Percentiles rank a stretch among this genome's conserved stretches.
These are phyloP conservation scores for Polychaeton citri DNA, from an alignment of 2,329 filamentous ascomycete genomes.

Conservation along the genomic window DNA sequence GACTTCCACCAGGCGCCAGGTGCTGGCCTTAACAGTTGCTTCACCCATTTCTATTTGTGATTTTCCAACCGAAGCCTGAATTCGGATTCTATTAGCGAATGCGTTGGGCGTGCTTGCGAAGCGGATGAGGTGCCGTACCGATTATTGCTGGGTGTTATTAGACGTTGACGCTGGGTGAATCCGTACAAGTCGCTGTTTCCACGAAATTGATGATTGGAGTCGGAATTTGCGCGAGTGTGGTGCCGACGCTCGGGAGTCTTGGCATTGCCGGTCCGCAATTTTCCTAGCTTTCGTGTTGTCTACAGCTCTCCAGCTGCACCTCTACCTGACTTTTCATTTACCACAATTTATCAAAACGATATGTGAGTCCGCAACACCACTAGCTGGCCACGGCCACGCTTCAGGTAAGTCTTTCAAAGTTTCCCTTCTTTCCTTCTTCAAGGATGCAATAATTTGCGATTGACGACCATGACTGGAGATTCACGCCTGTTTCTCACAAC, in stretches of 20 bases:
- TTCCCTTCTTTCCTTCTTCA: slow-evolving; percentile 2
- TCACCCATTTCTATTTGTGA: slow-evolving; percentile 29
- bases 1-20: slow-evolving; percentile 96
- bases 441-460: slow-evolving; percentile 99
- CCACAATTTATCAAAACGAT: too few relatives aligned
- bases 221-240: not conserved
- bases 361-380: not conserved
- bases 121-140: not conserved
- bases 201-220: not conserved
- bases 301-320: too few relatives aligned
- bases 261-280: not conserved
- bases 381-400: not conserved
- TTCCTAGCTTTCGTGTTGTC: not conserved
- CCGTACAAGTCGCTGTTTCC: not conserved
- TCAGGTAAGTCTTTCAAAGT: not conserved
- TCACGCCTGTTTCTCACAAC: slow-evolving; percentile 85
- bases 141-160: not conserved
- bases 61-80: not conserved
- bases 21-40: slow-evolving; percentile 34
- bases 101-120: not conserved
- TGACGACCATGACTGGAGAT: slow-evolving; percentile 73
- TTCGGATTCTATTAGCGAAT: not conserved
- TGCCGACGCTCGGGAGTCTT: not conserved
- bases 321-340: too few relatives aligned
- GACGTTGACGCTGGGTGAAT: not conserved